Evolutionary conservation across 495 filamentous ascomycete genomes (phyloP), one percentile per base, ranked within the genome.

Genomic region (Penicillium turbatum): DNA sequence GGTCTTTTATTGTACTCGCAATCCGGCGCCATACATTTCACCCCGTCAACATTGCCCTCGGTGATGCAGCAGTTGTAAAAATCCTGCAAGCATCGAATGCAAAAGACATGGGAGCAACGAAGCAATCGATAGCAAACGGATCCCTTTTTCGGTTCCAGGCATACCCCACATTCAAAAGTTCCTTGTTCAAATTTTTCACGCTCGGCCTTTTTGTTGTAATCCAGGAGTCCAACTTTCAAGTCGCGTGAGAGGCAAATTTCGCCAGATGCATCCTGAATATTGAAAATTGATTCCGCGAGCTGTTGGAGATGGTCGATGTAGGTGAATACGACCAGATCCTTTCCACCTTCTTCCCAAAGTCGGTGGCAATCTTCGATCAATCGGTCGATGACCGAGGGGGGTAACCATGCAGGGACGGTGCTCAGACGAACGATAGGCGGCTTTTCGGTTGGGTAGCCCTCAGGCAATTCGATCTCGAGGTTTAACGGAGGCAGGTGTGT

Each of bases 141-240:
- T 4, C 93, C 93, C 68, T 96, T 97, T 66, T 97, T 97, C 0
- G 91, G 90, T 65, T 97, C 91, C 34, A 95, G 74, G 66, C 93
- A 98, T 10, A 98, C 82, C 0, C 86, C 89, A 60, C 93, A 98
- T 38, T 93, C 85, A 59, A 91, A 97, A 0, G 90, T 96, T 49
- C 84, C 88, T 49, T 83, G 80, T 53, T 92, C 85, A 56, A 97
- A 98, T 12, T 81, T 82, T 19, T 83, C 80, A 13, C 79, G 77
- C 57, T 85, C 85, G 1, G 87, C 84, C 44, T 84, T 82, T 45
- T 81, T 83, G 62, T 96, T 86, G 61, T 87, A 91, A 51, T 90
- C 86, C 35, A 95, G 63, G n/a, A 97, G 72, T 2, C 79, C 76
- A 11, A 88, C 82, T 63, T 88, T 88, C 61, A 90, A 71, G 13